phyloP scores from a whole-genome alignment of 306 rosid species.

The Canavalia gladiata region DNA sequence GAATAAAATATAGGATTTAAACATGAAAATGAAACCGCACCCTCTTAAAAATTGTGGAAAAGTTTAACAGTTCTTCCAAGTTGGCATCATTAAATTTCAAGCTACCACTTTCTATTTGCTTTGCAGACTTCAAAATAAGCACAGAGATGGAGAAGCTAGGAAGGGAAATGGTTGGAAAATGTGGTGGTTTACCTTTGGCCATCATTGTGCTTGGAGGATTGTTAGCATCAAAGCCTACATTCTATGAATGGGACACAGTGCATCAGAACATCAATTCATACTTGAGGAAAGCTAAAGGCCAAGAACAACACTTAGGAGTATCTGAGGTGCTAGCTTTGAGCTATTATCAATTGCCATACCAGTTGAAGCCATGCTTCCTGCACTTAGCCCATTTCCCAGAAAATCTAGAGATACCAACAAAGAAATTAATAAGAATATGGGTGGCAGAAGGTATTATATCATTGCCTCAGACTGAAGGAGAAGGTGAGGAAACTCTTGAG shows the following conservation, averaged over 20 bases:
- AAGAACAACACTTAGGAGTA: conserved; percentile 50
- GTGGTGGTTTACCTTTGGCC: conserved; percentile 69
- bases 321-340: conserved; percentile 61
- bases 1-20: conserved; percentile 8
- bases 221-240: conserved; percentile 61
- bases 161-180: conserved; percentile 66
- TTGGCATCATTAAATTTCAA: conserved; percentile 7
- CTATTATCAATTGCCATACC: conserved; percentile 66
- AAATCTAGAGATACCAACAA: conserved; percentile 60
- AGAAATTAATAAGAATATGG: conserved; percentile 61
- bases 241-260: conserved; percentile 61
- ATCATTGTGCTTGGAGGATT: conserved; percentile 71
- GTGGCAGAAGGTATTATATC: conserved; percentile 69
- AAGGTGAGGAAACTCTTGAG: conserved; percentile 50
- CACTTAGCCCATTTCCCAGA: conserved; percentile 66
- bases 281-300: conserved; percentile 54
- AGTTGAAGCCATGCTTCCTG: conserved; percentile 66
- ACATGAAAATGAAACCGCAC: conserved; percentile 10
- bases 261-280: conserved; percentile 52
- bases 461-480: conserved; percentile 47
- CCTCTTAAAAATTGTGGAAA: background rate
- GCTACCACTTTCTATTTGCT: conserved; percentile 27
- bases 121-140: conserved; percentile 43
- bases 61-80: conserved; percentile 21
- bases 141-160: conserved; percentile 59